phyloP scores from a whole-genome alignment of 805 yeast species.

The Isabelozyma heimii region DNA sequence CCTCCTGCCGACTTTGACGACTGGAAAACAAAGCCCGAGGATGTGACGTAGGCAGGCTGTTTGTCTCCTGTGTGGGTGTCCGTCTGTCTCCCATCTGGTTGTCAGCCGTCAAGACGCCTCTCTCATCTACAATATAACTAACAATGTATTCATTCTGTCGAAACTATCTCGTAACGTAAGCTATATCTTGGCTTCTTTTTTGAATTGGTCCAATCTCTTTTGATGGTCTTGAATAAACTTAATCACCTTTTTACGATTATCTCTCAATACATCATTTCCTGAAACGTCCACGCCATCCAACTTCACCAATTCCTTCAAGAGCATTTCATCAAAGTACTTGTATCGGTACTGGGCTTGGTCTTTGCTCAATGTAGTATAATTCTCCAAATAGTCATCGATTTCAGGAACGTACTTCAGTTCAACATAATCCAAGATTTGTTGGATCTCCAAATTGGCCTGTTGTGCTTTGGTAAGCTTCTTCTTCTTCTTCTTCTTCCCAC shows the following conservation, averaged over 20 bases:
- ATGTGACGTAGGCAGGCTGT: not conserved
- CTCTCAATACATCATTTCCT: conserved; percentile 50
- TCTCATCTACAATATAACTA: too few species aligned
- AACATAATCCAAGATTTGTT: conserved; percentile 36
- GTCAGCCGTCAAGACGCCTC: too few species aligned
- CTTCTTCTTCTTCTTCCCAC: conserved; percentile 29
- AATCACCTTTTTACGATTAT: conserved; percentile 57
- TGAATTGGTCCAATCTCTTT: conserved; percentile 51
- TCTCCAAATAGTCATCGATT: conserved; percentile 31
- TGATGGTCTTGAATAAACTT: conserved; percentile 59
- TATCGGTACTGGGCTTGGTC: conserved; percentile 46
- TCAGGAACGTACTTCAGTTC: conserved; percentile 39
- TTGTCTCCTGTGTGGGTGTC: too few species aligned
- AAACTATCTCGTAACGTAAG: too few species aligned
- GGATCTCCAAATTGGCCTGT: conserved; percentile 38
- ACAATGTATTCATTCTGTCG: not conserved
- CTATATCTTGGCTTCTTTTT: conserved; percentile 24
- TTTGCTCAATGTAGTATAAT: conserved; percentile 18
- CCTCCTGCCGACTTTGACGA: conserved; percentile 2
- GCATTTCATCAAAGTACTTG: conserved; percentile 62
- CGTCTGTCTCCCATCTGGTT: too few species aligned
- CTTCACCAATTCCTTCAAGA: conserved; percentile 62
- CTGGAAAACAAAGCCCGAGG: not conserved
- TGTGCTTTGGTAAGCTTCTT: conserved; percentile 39
- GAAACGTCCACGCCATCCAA: conserved; percentile 62